A percentile compares a stretch with the other conserved stretches of the same genome.
These are phyloP conservation scores for Colletotrichum salicis DNA, from an alignment of 2,329 filamentous ascomycete genomes.

Conservation along the genomic window DNA sequence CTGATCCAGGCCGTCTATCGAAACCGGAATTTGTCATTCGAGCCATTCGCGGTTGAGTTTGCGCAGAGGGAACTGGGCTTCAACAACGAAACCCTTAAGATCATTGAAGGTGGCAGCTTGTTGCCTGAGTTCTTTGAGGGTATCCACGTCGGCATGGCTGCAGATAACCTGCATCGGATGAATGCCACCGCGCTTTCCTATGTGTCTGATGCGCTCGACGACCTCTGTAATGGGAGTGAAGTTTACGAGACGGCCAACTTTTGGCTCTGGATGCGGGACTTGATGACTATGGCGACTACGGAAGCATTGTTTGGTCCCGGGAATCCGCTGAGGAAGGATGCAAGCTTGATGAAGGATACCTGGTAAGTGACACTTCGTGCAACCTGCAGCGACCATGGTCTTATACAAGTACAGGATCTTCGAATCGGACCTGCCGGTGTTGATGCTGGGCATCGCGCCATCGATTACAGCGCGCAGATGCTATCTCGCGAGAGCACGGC, in stretches of 20 bases:
- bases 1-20: constrained; percentile 52
- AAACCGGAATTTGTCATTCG: constrained; percentile 53
- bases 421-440: background rate
- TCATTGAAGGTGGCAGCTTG: constrained; percentile 20
- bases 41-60: constrained; percentile 51
- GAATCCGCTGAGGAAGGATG: constrained; percentile 51
- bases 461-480: constrained; percentile 44
- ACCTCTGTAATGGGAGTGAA: constrained; percentile 39
- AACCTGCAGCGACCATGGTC: background rate
- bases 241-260: constrained; percentile 42
- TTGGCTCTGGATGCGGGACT: constrained; percentile 50
- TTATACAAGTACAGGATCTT: constrained; percentile 8
- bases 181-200: constrained; percentile 27
- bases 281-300: constrained; percentile 51
- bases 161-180: constrained; percentile 17
- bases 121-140: constrained; percentile 19
- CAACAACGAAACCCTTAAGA: constrained; percentile 42
- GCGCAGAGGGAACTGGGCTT: constrained; percentile 51
- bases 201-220: constrained; percentile 17
- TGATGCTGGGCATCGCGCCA: constrained; percentile 43
- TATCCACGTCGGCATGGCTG: constrained; percentile 19
- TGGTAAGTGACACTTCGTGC: constrained; percentile 38
- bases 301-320: constrained; percentile 54
- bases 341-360: constrained; percentile 46
- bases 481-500: constrained; percentile 40